Base-by-base conservation (phyloP, 768 basidiomycete genomes). In the Paxillus involutus region DNA sequence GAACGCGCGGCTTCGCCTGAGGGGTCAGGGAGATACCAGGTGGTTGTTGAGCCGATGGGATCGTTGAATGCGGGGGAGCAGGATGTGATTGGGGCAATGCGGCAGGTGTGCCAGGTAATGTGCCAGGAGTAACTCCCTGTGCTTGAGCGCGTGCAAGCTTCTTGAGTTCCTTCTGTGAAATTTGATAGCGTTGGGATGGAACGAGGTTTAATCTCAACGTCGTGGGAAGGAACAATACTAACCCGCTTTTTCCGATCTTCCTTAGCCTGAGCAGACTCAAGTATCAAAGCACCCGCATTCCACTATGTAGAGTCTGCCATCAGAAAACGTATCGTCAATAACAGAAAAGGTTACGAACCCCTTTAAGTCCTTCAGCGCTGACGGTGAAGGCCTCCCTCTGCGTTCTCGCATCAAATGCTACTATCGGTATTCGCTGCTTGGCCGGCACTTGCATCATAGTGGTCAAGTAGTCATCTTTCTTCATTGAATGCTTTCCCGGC, bases 201-300 rank as follows among this genome's bases (percentile, higher is more conserved):
- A 67, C 49, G 53, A 57, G 49, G 44, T 16, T n/a, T 33, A 44
- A 53, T n/a, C 55, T 32, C 17, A 39, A 52, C 39, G 33, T 4
- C 53, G 55, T 41, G 48, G 14, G 10, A 47, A 51, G 35, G 16
- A 39, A 47, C 19, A 24, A 57, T 43, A 80, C 86, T 62, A 45
- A 88, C 87, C 76, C 86, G 81, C 73, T 82, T 85, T 77, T 84
- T 89, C 66, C 87, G 77, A 71, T 89, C 88, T 69, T 89, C 88
- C 51, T 84, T 75, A 40, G 87, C 88, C 70, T 89, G 88, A 1
- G 85, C 81, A 5, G 86, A 84, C 69, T 88, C 87, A 30, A 80
- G 70, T 4, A 89, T 75, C 21, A 89, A 73, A 8, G 80, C 68
- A 51, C 75, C 78, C 14, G 79, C 71, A 63, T 89, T 89, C 86